phyloP scores from a whole-genome alignment of 441 rosid species.

The Hura crepitans region DNA sequence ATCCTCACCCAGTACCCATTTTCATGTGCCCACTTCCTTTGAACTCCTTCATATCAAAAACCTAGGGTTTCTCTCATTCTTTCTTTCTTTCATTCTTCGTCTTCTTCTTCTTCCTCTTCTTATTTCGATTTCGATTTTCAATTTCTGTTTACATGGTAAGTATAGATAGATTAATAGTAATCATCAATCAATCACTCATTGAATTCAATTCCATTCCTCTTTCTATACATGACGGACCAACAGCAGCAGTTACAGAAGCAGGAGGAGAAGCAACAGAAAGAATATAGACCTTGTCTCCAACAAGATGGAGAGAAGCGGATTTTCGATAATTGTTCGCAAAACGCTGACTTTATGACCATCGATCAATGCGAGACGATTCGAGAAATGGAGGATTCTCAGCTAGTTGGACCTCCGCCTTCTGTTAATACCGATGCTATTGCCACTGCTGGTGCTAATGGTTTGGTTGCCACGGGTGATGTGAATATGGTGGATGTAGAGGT shows the following conservation, averaged over 20 bases:
- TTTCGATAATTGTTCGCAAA: slow-evolving; percentile 29
- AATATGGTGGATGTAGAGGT: slow-evolving; percentile 29
- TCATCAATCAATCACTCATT: background rate
- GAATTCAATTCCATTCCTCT: background rate
- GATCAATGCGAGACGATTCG: slow-evolving; percentile 56
- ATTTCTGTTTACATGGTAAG: background rate
- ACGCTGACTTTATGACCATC: slow-evolving; percentile 41
- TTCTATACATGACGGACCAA: slow-evolving; percentile 17
- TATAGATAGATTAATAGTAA: too few species aligned
- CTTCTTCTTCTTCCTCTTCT: background rate
- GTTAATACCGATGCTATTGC: too few species aligned
- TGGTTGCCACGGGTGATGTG: slow-evolving; percentile 17
- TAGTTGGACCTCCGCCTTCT: slow-evolving; percentile 27
- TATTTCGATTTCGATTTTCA: background rate
- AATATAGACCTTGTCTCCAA: slow-evolving; percentile 25
- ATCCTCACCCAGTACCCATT: slow-evolving; percentile 45
- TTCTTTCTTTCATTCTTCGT: background rate
- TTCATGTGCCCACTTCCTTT: slow-evolving; percentile 38
- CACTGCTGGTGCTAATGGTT: slow-evolving; percentile 23
- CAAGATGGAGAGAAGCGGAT: slow-evolving; percentile 15
- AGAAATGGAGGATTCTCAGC: slow-evolving; percentile 39
- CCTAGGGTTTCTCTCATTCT: slow-evolving; percentile 51
- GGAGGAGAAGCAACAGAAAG: slow-evolving; percentile 24
- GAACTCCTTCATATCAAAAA: slow-evolving; percentile 26
- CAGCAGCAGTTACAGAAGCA: background rate